A percentile compares a stretch with the other conserved stretches of the same genome.
Evolutionary conservation across 2,329 filamentous ascomycete genomes (phyloP).

Genomic region (Nectriaceae sp.): DNA sequence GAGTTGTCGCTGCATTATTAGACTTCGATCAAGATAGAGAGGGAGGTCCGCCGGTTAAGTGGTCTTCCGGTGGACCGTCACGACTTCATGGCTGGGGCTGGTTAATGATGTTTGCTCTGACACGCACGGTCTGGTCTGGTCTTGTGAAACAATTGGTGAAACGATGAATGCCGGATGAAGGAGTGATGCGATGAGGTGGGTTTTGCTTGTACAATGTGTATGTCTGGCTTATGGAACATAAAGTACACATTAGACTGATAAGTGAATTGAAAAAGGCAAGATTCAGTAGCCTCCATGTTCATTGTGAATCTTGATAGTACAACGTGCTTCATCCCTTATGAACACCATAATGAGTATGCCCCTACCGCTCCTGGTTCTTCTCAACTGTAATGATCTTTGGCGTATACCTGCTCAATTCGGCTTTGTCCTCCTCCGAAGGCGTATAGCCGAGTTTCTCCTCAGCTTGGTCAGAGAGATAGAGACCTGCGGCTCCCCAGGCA

Average conservation of each 20-base stretch:
- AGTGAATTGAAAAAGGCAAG: neutral
- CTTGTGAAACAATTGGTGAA: slow-evolving; percentile 13
- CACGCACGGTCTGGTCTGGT: slow-evolving; percentile 11
- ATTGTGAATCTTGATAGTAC: too few relatives aligned
- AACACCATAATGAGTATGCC: neutral
- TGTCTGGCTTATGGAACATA: neutral
- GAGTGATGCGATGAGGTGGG: neutral
- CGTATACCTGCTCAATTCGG: slow-evolving; percentile 60
- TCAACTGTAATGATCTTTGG: slow-evolving; percentile 67
- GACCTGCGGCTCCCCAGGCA: slow-evolving; percentile 72
- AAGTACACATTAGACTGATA: neutral
- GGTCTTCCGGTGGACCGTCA: slow-evolving; percentile 32
- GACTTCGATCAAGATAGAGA: slow-evolving; percentile 43
- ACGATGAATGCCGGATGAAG: slow-evolving; percentile 7
- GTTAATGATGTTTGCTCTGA: slow-evolving; percentile 35
- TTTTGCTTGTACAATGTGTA: neutral
- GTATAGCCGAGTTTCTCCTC: slow-evolving; percentile 74
- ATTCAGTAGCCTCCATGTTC: too few relatives aligned
- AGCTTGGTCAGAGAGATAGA: slow-evolving; percentile 72
- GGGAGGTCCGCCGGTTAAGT: slow-evolving; percentile 31
- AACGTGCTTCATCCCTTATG: too few relatives aligned
- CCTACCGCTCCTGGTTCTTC: slow-evolving; percentile 11
- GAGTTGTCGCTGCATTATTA: slow-evolving; percentile 42
- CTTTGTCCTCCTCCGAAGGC: slow-evolving; percentile 72
- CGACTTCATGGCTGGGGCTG: slow-evolving; percentile 38